Evolutionary conservation across 2,329 filamentous ascomycete species (phyloP).

Genomic region (Verticillium zaregamsianum): DNA sequence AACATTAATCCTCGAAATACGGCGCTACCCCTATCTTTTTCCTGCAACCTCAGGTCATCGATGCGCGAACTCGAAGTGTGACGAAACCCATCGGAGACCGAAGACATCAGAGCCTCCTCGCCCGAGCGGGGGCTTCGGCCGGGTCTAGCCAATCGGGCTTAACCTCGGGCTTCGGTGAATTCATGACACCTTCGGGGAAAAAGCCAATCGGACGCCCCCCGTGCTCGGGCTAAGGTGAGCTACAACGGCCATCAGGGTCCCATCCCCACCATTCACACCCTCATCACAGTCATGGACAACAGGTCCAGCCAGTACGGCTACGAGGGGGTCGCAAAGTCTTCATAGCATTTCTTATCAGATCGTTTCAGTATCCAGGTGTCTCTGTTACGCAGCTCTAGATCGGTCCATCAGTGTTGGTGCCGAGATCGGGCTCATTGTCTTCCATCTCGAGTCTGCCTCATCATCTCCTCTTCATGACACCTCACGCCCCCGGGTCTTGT

Average conservation of each 20-base stretch:
- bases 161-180: neutral
- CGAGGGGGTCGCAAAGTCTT: neutral
- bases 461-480: neutral
- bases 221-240: slow-evolving; percentile 7
- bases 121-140: neutral
- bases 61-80: no score
- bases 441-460: neutral
- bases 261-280: neutral
- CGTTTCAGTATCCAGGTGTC: neutral
- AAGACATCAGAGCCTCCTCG: neutral
- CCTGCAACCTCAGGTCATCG: no score
- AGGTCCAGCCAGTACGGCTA: neutral
- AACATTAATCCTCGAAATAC: no score
- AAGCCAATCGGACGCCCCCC: neutral
- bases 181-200: neutral
- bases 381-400: neutral
- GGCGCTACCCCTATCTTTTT: no score
- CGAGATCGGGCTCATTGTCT: neutral
- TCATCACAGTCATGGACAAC: slow-evolving; percentile 5
- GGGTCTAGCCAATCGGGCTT: neutral
- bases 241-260: neutral
- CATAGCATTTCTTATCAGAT: slow-evolving; percentile 3
- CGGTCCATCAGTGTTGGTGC: neutral
- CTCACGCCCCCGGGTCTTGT: neutral
- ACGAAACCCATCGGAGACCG: neutral